Evolutionary conservation across 495 filamentous ascomycete genomes (phyloP).

Genomic region (Annulohypoxylon stygium): DNA sequence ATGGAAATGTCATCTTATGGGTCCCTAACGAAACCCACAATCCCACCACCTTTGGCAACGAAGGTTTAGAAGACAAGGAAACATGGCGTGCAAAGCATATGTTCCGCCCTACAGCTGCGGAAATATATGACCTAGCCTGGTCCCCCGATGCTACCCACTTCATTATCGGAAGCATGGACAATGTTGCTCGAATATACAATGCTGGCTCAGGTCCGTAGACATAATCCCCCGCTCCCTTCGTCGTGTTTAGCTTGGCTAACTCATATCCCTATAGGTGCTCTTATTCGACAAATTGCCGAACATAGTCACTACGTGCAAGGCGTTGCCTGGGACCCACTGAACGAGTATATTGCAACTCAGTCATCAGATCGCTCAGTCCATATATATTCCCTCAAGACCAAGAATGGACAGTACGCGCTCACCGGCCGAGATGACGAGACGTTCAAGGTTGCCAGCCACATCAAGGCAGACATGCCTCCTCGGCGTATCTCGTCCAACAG

Average conservation of each 20-base stretch:
- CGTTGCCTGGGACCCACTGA: constrained; percentile 97
- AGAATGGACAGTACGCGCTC: constrained; percentile 94
- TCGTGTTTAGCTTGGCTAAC: constrained; percentile 8
- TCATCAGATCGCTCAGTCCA: constrained; percentile 98
- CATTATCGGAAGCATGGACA: constrained; percentile 99
- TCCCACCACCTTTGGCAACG: constrained; percentile 76
- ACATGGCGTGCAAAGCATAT: constrained; percentile 97
- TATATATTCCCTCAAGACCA: constrained; percentile 94
- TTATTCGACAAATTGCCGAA: constrained; percentile 96
- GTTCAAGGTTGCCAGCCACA: constrained; percentile 63
- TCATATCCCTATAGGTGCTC: constrained; percentile 70
- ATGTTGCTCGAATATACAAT: constrained; percentile 96
- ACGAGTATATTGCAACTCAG: constrained; percentile 98
- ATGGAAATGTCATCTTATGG: constrained; percentile 97
- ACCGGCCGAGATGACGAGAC: constrained; percentile 61
- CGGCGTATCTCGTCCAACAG: constrained; percentile 92
- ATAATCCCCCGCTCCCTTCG: not conserved
- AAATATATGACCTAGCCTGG: constrained; percentile 99
- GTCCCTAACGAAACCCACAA: constrained; percentile 81
- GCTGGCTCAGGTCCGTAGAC: constrained; percentile 81
- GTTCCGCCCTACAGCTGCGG: constrained; percentile 90
- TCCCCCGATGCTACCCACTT: constrained; percentile 96
- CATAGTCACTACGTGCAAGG: constrained; percentile 99
- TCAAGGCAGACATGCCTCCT: constrained; percentile 91
- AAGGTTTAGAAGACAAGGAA: constrained; percentile 92